Evolutionary conservation across 805 yeast species (phyloP), one percentile per base, ranked within the genome.

Genomic region (Candida maris): DNA sequence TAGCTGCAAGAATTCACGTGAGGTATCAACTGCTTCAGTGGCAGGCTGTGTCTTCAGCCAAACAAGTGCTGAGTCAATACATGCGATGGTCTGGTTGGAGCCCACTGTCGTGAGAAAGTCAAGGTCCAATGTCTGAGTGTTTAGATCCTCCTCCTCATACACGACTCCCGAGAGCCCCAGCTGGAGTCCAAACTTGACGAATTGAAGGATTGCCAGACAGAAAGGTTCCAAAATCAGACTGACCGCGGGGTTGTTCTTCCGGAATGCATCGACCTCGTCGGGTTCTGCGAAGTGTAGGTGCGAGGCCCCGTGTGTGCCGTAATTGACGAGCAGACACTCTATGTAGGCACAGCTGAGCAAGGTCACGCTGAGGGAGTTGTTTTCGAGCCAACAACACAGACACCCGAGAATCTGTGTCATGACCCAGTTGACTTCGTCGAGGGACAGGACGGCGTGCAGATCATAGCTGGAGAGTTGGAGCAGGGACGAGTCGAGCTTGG

Each of bases 141-240:
- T 78, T 21, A 84, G 61, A 58, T 85, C 94, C 52, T 84, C 93
- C 50, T 81, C 93, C 51, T 83, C 87, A 44, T 73, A 76, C 8
- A 82, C 62, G 6, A 77, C 81, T n/a, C 79, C 80, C 5, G 70
- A 63, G 34, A 62, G 62, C 2, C 80, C 77, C 24, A 79, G 61
- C 6, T 59, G 56, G 3, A 72, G 41, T 12, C 68, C 61, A 10
- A 71, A 61, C 15, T 73, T 74, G 14, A 80, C 73, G 56, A 74
- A 71, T 49, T 72, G 73, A 33, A 77, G 59, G 5, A 79, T 46
- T 3, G 81, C 85, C 7, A 75, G 46, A 2, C 75, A 64, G 37
- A 72, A 74, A 10, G 73, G 61, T 28, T 71, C 63, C 31, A 82
- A 60, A 2, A 79, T 75, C 18, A 61, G 62, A 47, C 80, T 76